Evolutionary conservation across 2,329 filamentous ascomycete genomes (phyloP), one percentile per base, ranked within the genome.

Genomic region (Penicillium capsulatum): DNA sequence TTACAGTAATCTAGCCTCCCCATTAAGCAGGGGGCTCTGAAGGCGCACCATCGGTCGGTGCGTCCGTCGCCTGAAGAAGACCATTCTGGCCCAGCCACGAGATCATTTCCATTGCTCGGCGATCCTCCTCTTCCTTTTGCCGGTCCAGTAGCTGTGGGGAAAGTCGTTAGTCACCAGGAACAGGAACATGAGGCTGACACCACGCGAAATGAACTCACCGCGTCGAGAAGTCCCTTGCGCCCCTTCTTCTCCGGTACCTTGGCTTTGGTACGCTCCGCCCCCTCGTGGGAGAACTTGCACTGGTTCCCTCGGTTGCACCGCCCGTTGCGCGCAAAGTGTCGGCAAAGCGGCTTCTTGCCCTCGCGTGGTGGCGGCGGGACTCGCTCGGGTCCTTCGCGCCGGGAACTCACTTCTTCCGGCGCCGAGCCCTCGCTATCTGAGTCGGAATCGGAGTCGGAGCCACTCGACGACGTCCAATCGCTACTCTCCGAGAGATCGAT

Each of bases 201-300:
- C 19, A 37, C 30, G 9, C 14, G 7, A 9, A 26, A 34, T 13
- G 10, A n/a, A 61, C 65, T 55, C 47, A 70, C 68, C 41, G 66
- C 59, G 45, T 72, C 66, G 37, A 66, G 64, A 35, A 73, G 55
- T 19, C 68, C 64, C 50, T 70, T 68, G 42, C 66, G 54, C 44
- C 47, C 56, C 42, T 55, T 56, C 41, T 54, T 54, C 45, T 57
- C 57, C 16, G 33, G 22, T 36, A 27, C 31, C 19, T 45, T 39
- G 47, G 40, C 42, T 59, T 59, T n/a, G 7, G 20, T 22, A 11
- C 52, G 50, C 35, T 64, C 59, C 3, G 60, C 37, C 28, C 45
- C 44, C 17, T 71, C 67, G 38, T 73, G 70, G 7, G 57, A 54
- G 37, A 65, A 73, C 32, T 58, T 63, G 48, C 70, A 73, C 24